A percentile compares a stretch with the other conserved stretches of the same genome.
These are phyloP conservation scores for Populus davidiana DNA, from an alignment of 345 rosid species.

Conservation along the genomic window DNA sequence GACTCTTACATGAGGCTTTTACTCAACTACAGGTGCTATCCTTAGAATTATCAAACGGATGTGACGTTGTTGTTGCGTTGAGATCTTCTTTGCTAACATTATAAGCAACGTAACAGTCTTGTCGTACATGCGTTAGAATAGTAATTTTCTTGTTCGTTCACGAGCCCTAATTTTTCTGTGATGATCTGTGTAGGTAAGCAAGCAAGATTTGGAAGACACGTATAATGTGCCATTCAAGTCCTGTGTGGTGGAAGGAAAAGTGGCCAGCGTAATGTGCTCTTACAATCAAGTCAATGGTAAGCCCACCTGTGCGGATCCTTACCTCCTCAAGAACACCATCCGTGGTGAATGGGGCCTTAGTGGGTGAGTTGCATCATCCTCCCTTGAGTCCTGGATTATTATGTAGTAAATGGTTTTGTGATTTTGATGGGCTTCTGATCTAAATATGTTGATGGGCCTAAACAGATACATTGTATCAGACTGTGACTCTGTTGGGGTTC, in stretches of 20 bases:
- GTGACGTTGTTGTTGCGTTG: background rate
- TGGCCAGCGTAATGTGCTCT: slow-evolving; percentile 96
- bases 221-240: slow-evolving; percentile 79
- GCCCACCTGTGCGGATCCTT: slow-evolving; percentile 89
- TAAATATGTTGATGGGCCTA: background rate
- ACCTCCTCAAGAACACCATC: slow-evolving; percentile 69
- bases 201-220: slow-evolving; percentile 90
- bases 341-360: slow-evolving; percentile 87
- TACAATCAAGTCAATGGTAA: slow-evolving; percentile 94
- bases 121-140: background rate
- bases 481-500: slow-evolving; percentile 77
- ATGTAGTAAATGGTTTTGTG: background rate
- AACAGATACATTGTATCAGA: slow-evolving; percentile 87
- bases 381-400: background rate
- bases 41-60: no score
- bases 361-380: slow-evolving; percentile 45
- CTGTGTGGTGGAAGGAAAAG: slow-evolving; percentile 82
- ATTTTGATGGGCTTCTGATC: background rate
- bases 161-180: background rate
- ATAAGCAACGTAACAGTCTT: background rate
- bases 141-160: no score
- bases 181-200: slow-evolving; percentile 55
- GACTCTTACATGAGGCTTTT: background rate
- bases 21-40: background rate
- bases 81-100: background rate